Conservation (phyloP, 495 filamentous ascomycete genomes). For the Hypoxylon rickii region DNA sequence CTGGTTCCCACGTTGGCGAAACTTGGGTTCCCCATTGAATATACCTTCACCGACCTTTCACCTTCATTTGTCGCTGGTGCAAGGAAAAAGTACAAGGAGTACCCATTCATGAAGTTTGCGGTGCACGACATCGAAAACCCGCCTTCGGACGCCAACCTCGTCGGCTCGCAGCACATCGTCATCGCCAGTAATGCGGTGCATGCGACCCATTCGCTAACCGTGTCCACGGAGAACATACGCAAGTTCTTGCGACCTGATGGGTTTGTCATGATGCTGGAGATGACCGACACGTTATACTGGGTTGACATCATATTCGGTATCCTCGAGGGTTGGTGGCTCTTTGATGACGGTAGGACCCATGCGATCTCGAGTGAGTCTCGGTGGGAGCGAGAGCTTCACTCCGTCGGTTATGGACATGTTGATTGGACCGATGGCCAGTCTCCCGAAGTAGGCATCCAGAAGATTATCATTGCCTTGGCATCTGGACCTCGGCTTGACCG, state of each 20-base stretch:
- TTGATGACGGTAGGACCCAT: slow-evolving; percentile 51
- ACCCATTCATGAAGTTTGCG: slow-evolving; percentile 51
- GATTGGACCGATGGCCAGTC: slow-evolving; percentile 51
- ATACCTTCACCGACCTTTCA: slow-evolving; percentile 52
- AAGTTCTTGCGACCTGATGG: slow-evolving; percentile 47
- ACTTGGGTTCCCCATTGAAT: slow-evolving; percentile 40
- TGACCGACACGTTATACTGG: slow-evolving; percentile 45
- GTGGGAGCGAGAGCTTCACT: slow-evolving; percentile 46
- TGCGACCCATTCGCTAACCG: slow-evolving; percentile 43
- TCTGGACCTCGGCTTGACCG: slow-evolving; percentile 34
- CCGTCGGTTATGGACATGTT: slow-evolving; percentile 50
- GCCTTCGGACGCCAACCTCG: slow-evolving; percentile 33
- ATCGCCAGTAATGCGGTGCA: slow-evolving; percentile 56
- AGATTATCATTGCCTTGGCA: slow-evolving; percentile 49
- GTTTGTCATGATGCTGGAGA: slow-evolving; percentile 50
- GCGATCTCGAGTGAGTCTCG: slow-evolving; percentile 39
- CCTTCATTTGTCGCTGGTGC: slow-evolving; percentile 49
- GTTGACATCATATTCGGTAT: slow-evolving; percentile 55
- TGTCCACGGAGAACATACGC: slow-evolving; percentile 38
- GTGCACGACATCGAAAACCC: slow-evolving; percentile 49
- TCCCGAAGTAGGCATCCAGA: slow-evolving; percentile 46
- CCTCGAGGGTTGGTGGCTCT: slow-evolving; percentile 59
- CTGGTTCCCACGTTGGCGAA: slow-evolving; percentile 40
- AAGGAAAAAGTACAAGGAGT: slow-evolving; percentile 43
- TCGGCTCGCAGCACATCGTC: slow-evolving; percentile 43